phyloP scores from a whole-genome alignment of 257 asterid species.

The Perilla frutescens region DNA sequence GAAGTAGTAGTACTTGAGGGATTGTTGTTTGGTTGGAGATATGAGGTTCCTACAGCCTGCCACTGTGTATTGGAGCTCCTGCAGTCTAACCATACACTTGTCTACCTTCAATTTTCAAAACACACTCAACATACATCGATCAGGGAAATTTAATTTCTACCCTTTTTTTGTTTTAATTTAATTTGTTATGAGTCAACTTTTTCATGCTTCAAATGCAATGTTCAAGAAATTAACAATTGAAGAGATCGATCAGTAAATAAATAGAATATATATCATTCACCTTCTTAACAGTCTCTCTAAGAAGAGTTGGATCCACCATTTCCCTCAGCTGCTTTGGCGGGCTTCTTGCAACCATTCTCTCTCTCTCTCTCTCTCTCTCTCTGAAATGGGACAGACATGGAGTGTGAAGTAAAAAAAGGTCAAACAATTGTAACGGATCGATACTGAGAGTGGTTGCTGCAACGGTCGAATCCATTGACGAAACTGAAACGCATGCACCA shows the following conservation, averaged over 20 bases:
- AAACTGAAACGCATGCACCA: neutral
- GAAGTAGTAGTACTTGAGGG: constrained; percentile 45
- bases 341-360: constrained; percentile 18
- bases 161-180: too few species aligned
- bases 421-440: too few species aligned
- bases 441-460: too few species aligned
- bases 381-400: too few species aligned
- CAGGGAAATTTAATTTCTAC: too few species aligned
- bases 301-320: constrained; percentile 44
- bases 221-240: too few species aligned
- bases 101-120: constrained; percentile 54
- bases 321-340: constrained; percentile 7
- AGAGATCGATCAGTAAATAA: too few species aligned
- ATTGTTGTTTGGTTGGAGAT: constrained; percentile 38
- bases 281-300: constrained; percentile 65
- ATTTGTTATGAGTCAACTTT: too few species aligned
- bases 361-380: neutral
- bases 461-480: too few species aligned
- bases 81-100: constrained; percentile 72
- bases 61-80: constrained; percentile 73
- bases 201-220: too few species aligned
- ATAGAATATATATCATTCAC: constrained; percentile 24
- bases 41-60: constrained; percentile 37
- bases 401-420: neutral
- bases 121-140: too few species aligned